Evolutionary conservation across 2,329 filamentous ascomycete species (phyloP).

Genomic region (Ophiognomonia clavigignenti-juglandacearum): DNA sequence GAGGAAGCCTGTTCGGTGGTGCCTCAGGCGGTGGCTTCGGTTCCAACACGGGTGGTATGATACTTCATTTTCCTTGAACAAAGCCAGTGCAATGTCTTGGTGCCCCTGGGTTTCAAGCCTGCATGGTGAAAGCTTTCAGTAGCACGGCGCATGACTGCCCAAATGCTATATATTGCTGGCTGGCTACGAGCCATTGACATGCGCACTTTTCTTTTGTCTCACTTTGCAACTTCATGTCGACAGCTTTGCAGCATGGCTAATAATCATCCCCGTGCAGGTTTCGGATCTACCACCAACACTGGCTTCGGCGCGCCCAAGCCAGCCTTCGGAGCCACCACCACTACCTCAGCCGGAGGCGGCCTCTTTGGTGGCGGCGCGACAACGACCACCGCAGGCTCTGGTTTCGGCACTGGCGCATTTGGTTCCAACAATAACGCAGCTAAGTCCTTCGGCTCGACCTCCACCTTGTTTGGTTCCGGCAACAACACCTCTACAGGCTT

Average conservation of each 20-base stretch:
- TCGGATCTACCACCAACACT: slow-evolving; percentile 30
- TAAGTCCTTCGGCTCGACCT: too few relatives aligned
- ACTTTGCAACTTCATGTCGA: neutral
- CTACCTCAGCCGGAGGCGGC: slow-evolving; percentile 34
- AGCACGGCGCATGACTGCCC: too few relatives aligned
- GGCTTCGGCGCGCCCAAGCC: slow-evolving; percentile 40
- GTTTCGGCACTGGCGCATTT: slow-evolving; percentile 39
- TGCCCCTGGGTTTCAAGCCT: slow-evolving; percentile 1
- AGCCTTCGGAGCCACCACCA: slow-evolving; percentile 45
- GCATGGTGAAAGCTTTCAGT: slow-evolving; percentile 4
- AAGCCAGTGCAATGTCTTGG: slow-evolving; percentile 14
- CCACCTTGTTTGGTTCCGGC: slow-evolving; percentile 31
- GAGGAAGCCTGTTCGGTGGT: slow-evolving; percentile 37
- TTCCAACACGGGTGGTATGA: slow-evolving; percentile 25
- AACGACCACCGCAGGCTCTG: slow-evolving; percentile 31
- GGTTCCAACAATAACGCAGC: slow-evolving; percentile 28
- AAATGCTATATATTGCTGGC: too few relatives aligned
- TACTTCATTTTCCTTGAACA: slow-evolving; percentile 13
- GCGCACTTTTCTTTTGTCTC: neutral
- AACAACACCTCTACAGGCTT: slow-evolving; percentile 43
- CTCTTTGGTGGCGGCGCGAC: slow-evolving; percentile 42
- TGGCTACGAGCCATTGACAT: neutral
- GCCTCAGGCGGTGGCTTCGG: slow-evolving; percentile 33
- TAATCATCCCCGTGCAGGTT: slow-evolving; percentile 20
- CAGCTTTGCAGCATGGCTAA: slow-evolving; percentile 1